Percentiles rank a stretch among this genome's conserved stretches.
These are phyloP conservation scores for Rhytidiadelphus loreus DNA, from an alignment of 225 moss, liverwort and hornwort species.

Conservation along the genomic window DNA sequence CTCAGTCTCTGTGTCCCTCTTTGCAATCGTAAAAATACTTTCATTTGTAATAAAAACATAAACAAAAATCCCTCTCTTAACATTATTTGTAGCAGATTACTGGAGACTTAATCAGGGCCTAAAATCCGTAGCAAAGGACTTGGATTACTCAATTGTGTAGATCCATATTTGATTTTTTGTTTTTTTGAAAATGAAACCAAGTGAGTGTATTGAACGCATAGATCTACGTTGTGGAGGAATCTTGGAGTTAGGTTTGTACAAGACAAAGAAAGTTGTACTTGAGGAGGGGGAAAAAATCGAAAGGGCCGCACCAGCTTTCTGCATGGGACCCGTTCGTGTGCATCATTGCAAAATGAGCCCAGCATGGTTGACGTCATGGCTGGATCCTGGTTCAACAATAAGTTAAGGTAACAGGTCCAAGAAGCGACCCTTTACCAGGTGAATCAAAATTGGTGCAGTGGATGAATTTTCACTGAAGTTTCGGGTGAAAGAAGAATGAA, in stretches of 20 bases:
- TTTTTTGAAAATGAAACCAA: background rate
- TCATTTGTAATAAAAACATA: background rate
- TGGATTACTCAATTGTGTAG: background rate
- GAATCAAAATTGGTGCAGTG: background rate
- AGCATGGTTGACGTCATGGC: background rate
- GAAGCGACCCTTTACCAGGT: background rate
- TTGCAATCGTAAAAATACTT: background rate
- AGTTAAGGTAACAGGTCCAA: background rate
- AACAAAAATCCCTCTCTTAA: too few relatives aligned
- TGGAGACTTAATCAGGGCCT: background rate
- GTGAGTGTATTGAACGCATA: background rate
- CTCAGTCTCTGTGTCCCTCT: background rate
- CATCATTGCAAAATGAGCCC: background rate
- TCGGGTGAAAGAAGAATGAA: background rate
- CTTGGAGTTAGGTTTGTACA: background rate
- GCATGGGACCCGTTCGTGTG: background rate
- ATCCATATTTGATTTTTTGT: background rate
- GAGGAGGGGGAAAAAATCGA: background rate
- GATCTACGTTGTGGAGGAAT: background rate
- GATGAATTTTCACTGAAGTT: background rate
- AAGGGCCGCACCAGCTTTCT: background rate
- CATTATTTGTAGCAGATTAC: background rate
- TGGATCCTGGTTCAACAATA: background rate
- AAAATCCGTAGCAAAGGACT: background rate
- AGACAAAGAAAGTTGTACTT: background rate